Evolutionary conservation across 2,329 filamentous ascomycete genomes (phyloP).

Genomic region (Aureobasidium sp.): DNA sequence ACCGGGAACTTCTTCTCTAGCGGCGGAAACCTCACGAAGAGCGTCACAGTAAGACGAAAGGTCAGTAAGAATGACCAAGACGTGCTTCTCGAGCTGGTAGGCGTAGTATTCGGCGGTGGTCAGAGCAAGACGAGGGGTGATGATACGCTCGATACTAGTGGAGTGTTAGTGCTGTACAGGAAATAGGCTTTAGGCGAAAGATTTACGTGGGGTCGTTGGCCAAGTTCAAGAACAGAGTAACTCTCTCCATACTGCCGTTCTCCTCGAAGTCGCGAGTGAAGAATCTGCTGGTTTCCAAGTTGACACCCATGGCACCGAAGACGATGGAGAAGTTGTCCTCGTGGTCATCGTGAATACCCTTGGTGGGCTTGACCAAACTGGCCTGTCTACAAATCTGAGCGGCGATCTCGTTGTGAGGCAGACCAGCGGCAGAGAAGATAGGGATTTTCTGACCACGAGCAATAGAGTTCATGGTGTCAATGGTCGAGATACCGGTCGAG

Average conservation of each 20-base stretch:
- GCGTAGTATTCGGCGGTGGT: conserved; percentile 99
- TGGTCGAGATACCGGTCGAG: conserved; percentile 96
- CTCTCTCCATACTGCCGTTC: conserved; percentile 96
- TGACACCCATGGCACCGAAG: conserved; percentile 99
- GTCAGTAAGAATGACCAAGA: conserved; percentile 96
- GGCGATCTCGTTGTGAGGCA: conserved; percentile 98
- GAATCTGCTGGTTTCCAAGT: conserved; percentile 97
- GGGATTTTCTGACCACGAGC: conserved; percentile 99
- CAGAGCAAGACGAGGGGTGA: conserved; percentile 93
- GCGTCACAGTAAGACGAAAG: conserved; percentile 97
- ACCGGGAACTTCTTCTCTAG: conserved; percentile 96
- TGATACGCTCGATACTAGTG: conserved; percentile 92
- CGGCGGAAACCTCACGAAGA: conserved; percentile 95
- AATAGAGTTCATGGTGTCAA: conserved; percentile 89
- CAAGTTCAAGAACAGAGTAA: conserved; percentile 96
- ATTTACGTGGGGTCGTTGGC: conserved; percentile 95
- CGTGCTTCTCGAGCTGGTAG: conserved; percentile 99
- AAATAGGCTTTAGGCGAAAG: not conserved
- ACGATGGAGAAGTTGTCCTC: conserved; percentile 99
- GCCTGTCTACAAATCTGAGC: conserved; percentile 98
- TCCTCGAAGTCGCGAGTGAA: conserved; percentile 98
- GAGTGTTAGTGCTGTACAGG: not conserved
- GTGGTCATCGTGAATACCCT: conserved; percentile 92
- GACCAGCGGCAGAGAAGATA: conserved; percentile 96
- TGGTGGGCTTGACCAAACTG: conserved; percentile 79